Evolutionary conservation across 2,329 filamentous ascomycete genomes (phyloP).

Genomic region (Hypoxylon sp.): DNA sequence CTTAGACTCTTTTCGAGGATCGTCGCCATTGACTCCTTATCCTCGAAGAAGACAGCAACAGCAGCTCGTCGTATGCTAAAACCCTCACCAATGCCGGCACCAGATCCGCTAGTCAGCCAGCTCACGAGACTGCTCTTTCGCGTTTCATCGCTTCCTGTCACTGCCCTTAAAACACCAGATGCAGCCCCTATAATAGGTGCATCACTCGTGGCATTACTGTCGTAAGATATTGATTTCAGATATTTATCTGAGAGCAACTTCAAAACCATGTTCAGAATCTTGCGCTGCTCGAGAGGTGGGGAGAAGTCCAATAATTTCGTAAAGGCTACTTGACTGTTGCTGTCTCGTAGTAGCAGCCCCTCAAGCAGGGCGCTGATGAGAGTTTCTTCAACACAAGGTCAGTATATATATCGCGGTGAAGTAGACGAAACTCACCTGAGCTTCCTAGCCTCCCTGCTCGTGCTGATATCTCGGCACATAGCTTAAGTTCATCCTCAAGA

Average conservation of each 20-base stretch:
- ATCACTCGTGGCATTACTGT: conserved; percentile 44
- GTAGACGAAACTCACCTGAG: conserved; percentile 59
- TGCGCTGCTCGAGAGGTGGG: conserved; percentile 55
- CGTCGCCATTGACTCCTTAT: conserved; percentile 58
- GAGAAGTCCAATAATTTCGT: conserved; percentile 47
- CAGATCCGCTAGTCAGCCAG: conserved; percentile 72
- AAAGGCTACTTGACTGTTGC: conserved; percentile 39
- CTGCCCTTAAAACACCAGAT: conserved; percentile 61
- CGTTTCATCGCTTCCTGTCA: conserved; percentile 57
- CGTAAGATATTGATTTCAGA: conserved; percentile 52
- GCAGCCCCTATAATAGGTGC: conserved; percentile 61
- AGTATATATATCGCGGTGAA: neutral
- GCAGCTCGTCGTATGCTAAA: conserved; percentile 73
- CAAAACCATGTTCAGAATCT: conserved; percentile 50
- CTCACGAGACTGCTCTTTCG: conserved; percentile 63
- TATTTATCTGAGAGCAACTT: conserved; percentile 56
- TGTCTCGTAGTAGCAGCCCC: conserved; percentile 37
- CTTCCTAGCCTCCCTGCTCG: conserved; percentile 77
- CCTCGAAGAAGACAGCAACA: conserved; percentile 63
- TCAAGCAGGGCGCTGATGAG: conserved; percentile 47
- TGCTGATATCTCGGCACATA: conserved; percentile 58
- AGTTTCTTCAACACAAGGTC: conserved; percentile 47
- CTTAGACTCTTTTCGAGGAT: conserved; percentile 73
- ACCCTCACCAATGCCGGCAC: conserved; percentile 69
- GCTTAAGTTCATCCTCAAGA: conserved; percentile 50